Conservation (phyloP, 2,329 filamentous ascomycete genomes). For the Colletotrichum falcatum region DNA sequence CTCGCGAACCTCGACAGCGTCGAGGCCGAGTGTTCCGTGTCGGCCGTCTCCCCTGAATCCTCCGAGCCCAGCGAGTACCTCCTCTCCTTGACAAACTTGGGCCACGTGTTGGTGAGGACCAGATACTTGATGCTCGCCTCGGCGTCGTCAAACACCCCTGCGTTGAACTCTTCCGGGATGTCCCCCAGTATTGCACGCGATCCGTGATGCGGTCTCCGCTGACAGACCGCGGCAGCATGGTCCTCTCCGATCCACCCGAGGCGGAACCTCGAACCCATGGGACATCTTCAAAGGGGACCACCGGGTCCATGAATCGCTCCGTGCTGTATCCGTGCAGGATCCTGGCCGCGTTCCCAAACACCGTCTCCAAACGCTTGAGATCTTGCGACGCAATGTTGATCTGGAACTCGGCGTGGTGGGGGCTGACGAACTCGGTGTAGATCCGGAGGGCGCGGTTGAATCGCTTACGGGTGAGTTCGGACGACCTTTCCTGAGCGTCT, state of each 20-base stretch:
- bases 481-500: slow-evolving; percentile 39
- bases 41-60: slow-evolving; percentile 30
- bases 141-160: slow-evolving; percentile 64
- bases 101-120: slow-evolving; percentile 49
- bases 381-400: slow-evolving; percentile 73
- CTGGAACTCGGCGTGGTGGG: slow-evolving; percentile 72
- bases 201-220: neutral
- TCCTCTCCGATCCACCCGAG: slow-evolving; percentile 13
- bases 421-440: slow-evolving; percentile 71
- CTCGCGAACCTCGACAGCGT: slow-evolving; percentile 23
- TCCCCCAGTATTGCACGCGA: slow-evolving; percentile 38
- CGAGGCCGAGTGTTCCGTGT: slow-evolving; percentile 28
- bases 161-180: slow-evolving; percentile 58
- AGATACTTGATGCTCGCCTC: slow-evolving; percentile 68
- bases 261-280: slow-evolving; percentile 2
- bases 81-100: slow-evolving; percentile 46
- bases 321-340: slow-evolving; percentile 55
- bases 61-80: slow-evolving; percentile 37
- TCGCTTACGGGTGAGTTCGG: slow-evolving; percentile 58
- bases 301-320: slow-evolving; percentile 52
- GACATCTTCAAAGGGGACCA: slow-evolving; percentile 56
- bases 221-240: neutral
- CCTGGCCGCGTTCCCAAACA: slow-evolving; percentile 68
- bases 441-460: slow-evolving; percentile 72
- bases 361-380: slow-evolving; percentile 63